phyloP scores from a whole-genome alignment of 1,139 yeast species.

The Candida anutae region DNA sequence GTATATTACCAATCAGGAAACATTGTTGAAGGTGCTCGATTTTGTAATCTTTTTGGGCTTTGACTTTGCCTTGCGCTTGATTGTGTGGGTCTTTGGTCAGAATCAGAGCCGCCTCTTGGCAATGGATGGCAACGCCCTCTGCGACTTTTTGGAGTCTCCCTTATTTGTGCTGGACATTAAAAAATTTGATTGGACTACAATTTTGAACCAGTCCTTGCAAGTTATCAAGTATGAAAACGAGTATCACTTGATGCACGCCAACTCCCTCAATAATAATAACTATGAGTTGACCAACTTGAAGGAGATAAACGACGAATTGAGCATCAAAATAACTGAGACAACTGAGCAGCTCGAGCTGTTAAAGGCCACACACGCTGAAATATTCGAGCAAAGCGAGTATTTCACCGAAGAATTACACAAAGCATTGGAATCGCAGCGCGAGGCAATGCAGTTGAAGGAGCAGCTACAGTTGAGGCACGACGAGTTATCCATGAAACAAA shows the following conservation, averaged over 20 bases:
- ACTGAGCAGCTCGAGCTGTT: slow-evolving; percentile 24
- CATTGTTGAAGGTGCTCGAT: slow-evolving; percentile 21
- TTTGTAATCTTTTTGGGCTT: slow-evolving; percentile 36
- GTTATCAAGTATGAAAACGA: slow-evolving; percentile 39
- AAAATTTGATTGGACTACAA: slow-evolving; percentile 9
- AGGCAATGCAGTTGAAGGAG: slow-evolving; percentile 11
- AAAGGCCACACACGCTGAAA: slow-evolving; percentile 32
- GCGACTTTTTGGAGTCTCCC: slow-evolving; percentile 15
- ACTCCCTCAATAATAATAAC: slow-evolving; percentile 30
- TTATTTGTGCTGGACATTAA: slow-evolving; percentile 12
- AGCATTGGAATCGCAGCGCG: slow-evolving; percentile 15
- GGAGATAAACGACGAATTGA: slow-evolving; percentile 31
- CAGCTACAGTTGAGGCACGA: slow-evolving; percentile 25
- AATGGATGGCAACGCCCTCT: slow-evolving; percentile 24
- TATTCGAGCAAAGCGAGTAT: slow-evolving; percentile 27
- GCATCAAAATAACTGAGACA: slow-evolving; percentile 19
- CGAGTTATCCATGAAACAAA: slow-evolving; percentile 38
- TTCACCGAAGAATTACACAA: slow-evolving; percentile 17
- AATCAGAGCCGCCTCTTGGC: slow-evolving; percentile 13
- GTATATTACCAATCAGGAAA: slow-evolving; percentile 7
- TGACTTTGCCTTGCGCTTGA: slow-evolving; percentile 25
- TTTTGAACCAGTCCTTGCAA: slow-evolving; percentile 18
- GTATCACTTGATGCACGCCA: slow-evolving; percentile 33
- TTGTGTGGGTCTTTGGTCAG: slow-evolving; percentile 17
- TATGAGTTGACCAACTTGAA: slow-evolving; percentile 33